Evolutionary conservation across 495 filamentous ascomycete species (phyloP).

Genomic region (Parathielavia appendiculata): DNA sequence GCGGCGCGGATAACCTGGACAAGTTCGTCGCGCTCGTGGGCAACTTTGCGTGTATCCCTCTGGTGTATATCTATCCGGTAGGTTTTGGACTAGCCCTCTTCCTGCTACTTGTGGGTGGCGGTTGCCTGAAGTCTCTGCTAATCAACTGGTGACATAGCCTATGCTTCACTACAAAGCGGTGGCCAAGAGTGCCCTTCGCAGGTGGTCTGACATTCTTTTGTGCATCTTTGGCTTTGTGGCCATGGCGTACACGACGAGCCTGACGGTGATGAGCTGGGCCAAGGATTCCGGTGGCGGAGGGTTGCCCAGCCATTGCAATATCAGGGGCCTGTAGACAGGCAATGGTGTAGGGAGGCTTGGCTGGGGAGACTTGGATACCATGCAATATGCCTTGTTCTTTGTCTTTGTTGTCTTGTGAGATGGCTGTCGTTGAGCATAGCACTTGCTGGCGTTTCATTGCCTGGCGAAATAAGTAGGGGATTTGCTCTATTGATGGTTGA

Average conservation of each 20-base stretch:
- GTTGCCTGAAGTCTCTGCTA: conserved; percentile 13
- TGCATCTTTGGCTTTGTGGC: conserved; percentile 75
- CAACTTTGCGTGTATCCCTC: conserved; percentile 93
- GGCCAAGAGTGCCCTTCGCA: conserved; percentile 57
- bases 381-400: not conserved
- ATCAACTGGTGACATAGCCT: conserved; percentile 50
- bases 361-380: not conserved
- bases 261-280: conserved; percentile 83
- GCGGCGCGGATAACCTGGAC: conserved; percentile 86
- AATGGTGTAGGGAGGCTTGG: too few relatives aligned
- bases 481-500: too few relatives aligned
- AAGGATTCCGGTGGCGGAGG: conserved; percentile 33
- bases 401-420: conserved; percentile 4
- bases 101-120: not conserved
- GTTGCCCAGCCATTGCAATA: conserved; percentile 48
- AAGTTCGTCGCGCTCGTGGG: conserved; percentile 95
- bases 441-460: conserved; percentile 9
- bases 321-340: conserved; percentile 18
- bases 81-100: conserved; percentile 32
- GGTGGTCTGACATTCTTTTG: conserved; percentile 64
- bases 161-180: conserved; percentile 82
- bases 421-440: conserved; percentile 9
- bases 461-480: not conserved
- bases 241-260: conserved; percentile 82
- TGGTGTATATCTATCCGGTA: conserved; percentile 97